Conservation (phyloP, 1,139 yeast species). For the Sugiyamaella castrensis region DNA sequence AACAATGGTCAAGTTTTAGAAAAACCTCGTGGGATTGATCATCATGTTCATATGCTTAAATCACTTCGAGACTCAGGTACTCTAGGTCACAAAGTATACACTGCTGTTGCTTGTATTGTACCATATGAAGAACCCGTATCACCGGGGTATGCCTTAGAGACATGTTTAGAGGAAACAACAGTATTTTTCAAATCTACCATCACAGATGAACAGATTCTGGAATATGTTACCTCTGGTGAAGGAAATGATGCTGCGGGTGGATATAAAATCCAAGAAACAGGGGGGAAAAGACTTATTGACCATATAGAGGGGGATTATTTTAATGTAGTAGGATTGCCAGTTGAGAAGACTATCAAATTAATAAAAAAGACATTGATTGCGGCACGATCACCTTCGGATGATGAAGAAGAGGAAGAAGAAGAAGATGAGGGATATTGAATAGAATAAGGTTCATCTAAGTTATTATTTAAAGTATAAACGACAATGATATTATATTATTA, state of each 20-base stretch:
- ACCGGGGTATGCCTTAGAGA: conserved; percentile 42
- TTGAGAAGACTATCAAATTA: conserved; percentile 51
- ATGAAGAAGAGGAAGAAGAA: conserved; percentile 18
- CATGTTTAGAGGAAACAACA: conserved; percentile 45
- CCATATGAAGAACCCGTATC: conserved; percentile 40
- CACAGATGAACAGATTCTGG: conserved; percentile 52
- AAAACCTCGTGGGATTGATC: conserved; percentile 63
- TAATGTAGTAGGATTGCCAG: conserved; percentile 90
- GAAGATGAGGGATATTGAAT: conserved; percentile 18
- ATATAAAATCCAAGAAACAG: conserved; percentile 73
- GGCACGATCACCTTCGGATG: conserved; percentile 23
- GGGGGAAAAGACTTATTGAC: conserved; percentile 58
- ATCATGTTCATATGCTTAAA: conserved; percentile 49
- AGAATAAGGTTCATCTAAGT: no score
- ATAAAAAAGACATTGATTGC: conserved; percentile 37
- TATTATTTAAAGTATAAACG: no score
- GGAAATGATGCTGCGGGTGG: conserved; percentile 91
- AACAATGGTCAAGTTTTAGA: conserved; percentile 62
- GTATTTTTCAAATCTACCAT: conserved; percentile 48
- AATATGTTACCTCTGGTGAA: conserved; percentile 68
- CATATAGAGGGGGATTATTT: conserved; percentile 73
- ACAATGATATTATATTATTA: no score
- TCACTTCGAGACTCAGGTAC: conserved; percentile 43
- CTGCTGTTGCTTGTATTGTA: conserved; percentile 62
- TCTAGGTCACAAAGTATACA: conserved; percentile 49